Evolutionary conservation across 768 basidiomycete genomes (phyloP), one percentile per base, ranked within the genome.

Genomic region (Hypholoma fasciculare): DNA sequence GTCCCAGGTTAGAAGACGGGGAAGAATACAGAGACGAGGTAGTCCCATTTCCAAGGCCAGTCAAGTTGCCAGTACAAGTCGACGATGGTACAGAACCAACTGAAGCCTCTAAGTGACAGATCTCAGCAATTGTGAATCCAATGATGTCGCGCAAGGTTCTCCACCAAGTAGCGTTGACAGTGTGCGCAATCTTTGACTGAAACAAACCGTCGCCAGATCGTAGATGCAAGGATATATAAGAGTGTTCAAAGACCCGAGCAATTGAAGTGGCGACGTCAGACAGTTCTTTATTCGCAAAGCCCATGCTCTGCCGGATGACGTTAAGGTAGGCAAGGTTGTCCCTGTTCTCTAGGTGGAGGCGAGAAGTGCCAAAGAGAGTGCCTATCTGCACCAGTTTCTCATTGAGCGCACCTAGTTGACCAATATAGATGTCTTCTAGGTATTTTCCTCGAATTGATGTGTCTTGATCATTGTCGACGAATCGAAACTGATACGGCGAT

Each of bases 321-420:
- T 73, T 67, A 2, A 85, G 83, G 26, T 84, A 64, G 13, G 65
- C 68, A 49, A 74, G 65, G 61, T 84, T 79, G 13, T 65, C 64
- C 8, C 65, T 62, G 27, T 74, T 64, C 19, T 72, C 76, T 0
- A 91, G 75, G 20, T 80, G 78, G 2, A 93, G 72, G 8, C 92
- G 82, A 2, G 85, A 85, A 1, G 89, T 87, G 4, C 90, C 90
- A 71, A 93, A 93, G 1, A 93, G 78, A 0, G 87, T 86, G 8
- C 92, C 92, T 13, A 94, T 65, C 56, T 88, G 84, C 14, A 94
- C 65, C 26, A 93, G 79, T 8, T 78, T 82, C 57, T 83, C 74
- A 4, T 65, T 63, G 19, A 73, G 67, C 27, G 65, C 52, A 3
- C 73, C 73, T n/a, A 86, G 75, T 1, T 73, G 67, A 13, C 70